Base-by-base conservation (phyloP, 805 yeast genomes). In the Wickerhamiella brachini region DNA sequence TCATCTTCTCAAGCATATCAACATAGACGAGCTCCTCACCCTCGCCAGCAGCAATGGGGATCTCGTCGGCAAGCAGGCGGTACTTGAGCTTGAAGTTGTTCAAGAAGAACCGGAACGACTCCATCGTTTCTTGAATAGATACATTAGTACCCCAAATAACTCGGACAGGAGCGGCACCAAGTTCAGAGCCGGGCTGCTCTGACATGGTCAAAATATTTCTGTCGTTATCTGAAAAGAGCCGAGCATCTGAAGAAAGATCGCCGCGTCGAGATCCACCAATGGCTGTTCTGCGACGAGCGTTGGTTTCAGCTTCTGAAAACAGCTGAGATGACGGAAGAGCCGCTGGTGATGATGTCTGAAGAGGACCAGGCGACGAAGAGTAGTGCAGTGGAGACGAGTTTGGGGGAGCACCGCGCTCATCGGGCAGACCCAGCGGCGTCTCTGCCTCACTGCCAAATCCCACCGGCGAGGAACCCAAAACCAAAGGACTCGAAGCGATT, bases 91-190 rank as follows among this genome's bases (percentile, higher is more conserved):
- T 85, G 72, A 88, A 93, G 23, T 83, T 78, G 81, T 84, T 81
- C 59, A 93, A 69, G 58, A 93, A 93, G 56, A 81, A 81, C 56
- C 94, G 74, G 69, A 93, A 90, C 48, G 77, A 75, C 57, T 79
- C 83, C 39, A 85, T 76, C 59, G 93, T 82, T 62, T 93, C 96
- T 62, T 80, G 85, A 62, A 93, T 89, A 47, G 94, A 83, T 24
- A 93, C 95, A 63, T 90, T 88, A 1, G 98, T 93, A 68, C 98
- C 98, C 98, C 98, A 93, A 62, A 93, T 90, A 50, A 93, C 95
- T 61, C 94, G 77, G 22, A 81, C 79, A 0, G 95, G 95, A 57
- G 84, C 95, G 49, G 62, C 61, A n/a, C 62, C 58, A 3, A 57
- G 57, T 37, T 61, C 65, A 7, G 63, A 57, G 31, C 50, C 47